Base-by-base conservation (phyloP, 257 asterid species). In the Buddleja alternifolia region DNA sequence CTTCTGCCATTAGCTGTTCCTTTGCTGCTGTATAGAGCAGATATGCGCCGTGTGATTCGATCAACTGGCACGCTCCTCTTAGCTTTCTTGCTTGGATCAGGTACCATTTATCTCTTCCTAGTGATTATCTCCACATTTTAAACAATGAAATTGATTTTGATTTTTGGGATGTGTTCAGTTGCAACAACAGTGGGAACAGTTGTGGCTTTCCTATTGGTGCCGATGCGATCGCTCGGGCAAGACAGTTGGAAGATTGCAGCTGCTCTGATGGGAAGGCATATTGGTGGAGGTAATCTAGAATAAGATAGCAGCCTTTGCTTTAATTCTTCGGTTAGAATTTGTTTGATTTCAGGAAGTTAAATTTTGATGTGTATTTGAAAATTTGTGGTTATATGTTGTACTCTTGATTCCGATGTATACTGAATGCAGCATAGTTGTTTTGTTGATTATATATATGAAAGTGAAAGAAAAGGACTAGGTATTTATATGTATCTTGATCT, bases 241-340 rank as follows among this genome's bases (percentile, higher is more conserved):
- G 98, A 93, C 75, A 85, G 86, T 56, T 93, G 98, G 98, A 93
- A 90, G 79, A 90, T 93, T 56, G 98, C 98, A 56, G 96, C 98
- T 63, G 97, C 98, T 15, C 77, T 93, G 11, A 93, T 93, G 98
- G 98, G 98, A 66, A 83, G 98, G 72, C 98, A 93, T 76, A 90
- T 93, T 58, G 98, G 98, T 68, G 98, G 97, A 88, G 97, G 98
- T 92, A 79, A 73, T 46, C 39, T 14, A 32, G 34, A 44, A 39
- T 17, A 17, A 36, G 41, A 12, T 59, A 4, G 19, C 34, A 29
- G 2, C 45, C 47, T 76, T 24, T 8, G 19, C 20, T 45, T 45
- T 45, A 64, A 14, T 12, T 16, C 70, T 57, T 24, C 37, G 60
- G 39, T 8, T 16, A 19, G n/a, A 19, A 10, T 63, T 46, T 21